phyloP scores from a whole-genome alignment of 2,329 filamentous ascomycete genomes.

The Cercospora sesami region DNA sequence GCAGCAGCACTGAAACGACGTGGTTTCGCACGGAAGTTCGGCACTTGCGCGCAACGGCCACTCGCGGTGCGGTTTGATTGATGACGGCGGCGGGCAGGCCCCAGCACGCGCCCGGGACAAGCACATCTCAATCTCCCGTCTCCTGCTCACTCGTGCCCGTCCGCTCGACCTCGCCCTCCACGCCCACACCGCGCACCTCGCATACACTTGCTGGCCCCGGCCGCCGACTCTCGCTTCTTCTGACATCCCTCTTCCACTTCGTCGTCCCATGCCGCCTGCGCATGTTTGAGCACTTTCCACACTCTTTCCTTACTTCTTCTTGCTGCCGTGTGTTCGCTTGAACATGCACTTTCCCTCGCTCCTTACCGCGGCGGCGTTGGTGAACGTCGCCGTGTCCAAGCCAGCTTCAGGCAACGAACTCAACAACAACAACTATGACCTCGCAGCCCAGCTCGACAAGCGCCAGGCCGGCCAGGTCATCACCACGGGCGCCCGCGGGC shows the following conservation, averaged over 20 bases:
- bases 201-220: slow-evolving; percentile 4
- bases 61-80: background rate
- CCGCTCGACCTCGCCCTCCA: background rate
- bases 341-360: slow-evolving; percentile 19
- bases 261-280: slow-evolving; percentile 1
- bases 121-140: background rate
- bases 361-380: slow-evolving; percentile 17
- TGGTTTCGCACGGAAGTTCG: background rate
- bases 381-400: slow-evolving; percentile 13
- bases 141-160: background rate
- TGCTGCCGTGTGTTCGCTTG: background rate
- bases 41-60: background rate
- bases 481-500: slow-evolving; percentile 25
- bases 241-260: background rate
- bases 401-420: slow-evolving; percentile 19
- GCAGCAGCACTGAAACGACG: slow-evolving; percentile 2
- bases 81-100: background rate
- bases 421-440: background rate
- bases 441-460: slow-evolving; percentile 14
- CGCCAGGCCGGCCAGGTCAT: slow-evolving; percentile 20
- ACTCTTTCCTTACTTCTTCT: slow-evolving; percentile 4
- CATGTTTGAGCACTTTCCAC: slow-evolving; percentile 11
- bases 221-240: background rate
- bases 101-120: background rate
- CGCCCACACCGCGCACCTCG: background rate